Evolutionary conservation across 768 basidiomycete genomes (phyloP).

Genomic region (Collybia nuda): DNA sequence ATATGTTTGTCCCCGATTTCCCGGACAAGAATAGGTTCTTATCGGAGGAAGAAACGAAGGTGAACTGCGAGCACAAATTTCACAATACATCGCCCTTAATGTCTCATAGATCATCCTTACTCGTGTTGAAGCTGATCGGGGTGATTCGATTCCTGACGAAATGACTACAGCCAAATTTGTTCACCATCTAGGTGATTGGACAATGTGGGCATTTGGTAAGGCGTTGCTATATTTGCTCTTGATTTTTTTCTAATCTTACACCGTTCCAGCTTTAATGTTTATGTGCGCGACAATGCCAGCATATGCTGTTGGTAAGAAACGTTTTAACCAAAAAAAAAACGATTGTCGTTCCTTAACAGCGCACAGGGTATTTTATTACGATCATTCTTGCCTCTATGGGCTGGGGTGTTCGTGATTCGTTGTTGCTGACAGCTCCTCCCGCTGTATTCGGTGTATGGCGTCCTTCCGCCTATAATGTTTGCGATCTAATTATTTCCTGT

Average conservation of each 20-base stretch:
- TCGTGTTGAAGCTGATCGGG: slow-evolving; percentile 36
- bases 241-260: neutral
- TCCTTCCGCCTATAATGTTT: neutral
- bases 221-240: too few species aligned
- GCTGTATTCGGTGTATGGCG: slow-evolving; percentile 27
- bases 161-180: slow-evolving; percentile 28
- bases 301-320: slow-evolving; percentile 36
- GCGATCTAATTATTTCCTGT: neutral
- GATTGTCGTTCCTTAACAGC: neutral
- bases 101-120: slow-evolving; percentile 15
- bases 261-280: slow-evolving; percentile 41
- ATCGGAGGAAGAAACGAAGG: slow-evolving; percentile 32
- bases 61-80: slow-evolving; percentile 6
- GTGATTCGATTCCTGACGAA: slow-evolving; percentile 34
- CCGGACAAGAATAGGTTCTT: slow-evolving; percentile 31
- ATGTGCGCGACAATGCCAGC: slow-evolving; percentile 50
- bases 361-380: slow-evolving; percentile 28
- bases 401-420: slow-evolving; percentile 23
- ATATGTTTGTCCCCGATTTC: slow-evolving; percentile 22
- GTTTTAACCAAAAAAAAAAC: neutral
- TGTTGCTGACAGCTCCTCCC: slow-evolving; percentile 35
- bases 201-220: slow-evolving; percentile 33
- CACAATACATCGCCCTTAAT: slow-evolving; percentile 4
- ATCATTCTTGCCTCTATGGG: slow-evolving; percentile 36
- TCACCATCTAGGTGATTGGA: slow-evolving; percentile 34